These are phyloP conservation scores for Collariella sp. DNA, from an alignment of 495 filamentous ascomycete species.

Conservation along the genomic window DNA sequence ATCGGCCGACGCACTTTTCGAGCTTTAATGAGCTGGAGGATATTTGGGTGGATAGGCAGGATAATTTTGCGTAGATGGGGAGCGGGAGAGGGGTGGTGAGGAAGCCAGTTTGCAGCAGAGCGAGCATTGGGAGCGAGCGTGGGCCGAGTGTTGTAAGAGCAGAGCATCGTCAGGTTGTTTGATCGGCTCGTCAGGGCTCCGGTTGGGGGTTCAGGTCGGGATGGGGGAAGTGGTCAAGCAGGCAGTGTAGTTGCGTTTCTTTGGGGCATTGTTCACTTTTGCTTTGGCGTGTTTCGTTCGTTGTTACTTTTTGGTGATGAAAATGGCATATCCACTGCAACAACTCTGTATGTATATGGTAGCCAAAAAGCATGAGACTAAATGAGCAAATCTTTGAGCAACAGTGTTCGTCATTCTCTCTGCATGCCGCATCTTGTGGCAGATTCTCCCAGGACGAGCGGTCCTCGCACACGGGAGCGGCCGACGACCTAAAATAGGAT, in stretches of 20 bases:
- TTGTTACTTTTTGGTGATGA: background rate
- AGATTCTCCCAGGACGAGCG: conserved; percentile 11
- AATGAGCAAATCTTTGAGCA: background rate
- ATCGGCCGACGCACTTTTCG: conserved; percentile 90
- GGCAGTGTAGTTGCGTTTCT: conserved; percentile 2
- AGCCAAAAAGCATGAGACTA: background rate
- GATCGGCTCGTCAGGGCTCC: conserved; percentile 21
- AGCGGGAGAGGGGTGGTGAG: background rate
- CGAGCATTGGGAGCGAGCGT: conserved; percentile 3
- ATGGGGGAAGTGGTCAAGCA: background rate
- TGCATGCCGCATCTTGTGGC: background rate
- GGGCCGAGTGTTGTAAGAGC: conserved; percentile 11
- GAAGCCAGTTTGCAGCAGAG: background rate
- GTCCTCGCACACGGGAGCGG: conserved; percentile 21
- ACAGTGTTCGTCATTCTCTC: too few relatives aligned
- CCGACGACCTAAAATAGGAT: conserved; percentile 16
- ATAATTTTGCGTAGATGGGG: conserved; percentile 65
- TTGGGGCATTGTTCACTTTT: conserved; percentile 5
- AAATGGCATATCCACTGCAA: background rate
- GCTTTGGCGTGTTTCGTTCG: background rate
- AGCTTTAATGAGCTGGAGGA: conserved; percentile 89
- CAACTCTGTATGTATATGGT: background rate
- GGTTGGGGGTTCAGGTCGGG: conserved; percentile 13
- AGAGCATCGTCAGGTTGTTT: conserved; percentile 21
- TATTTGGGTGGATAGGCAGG: conserved; percentile 75